These are phyloP conservation scores for Effrenium voratum DNA, from an alignment of 73 alveolate genomes.

Conservation along the genomic window DNA sequence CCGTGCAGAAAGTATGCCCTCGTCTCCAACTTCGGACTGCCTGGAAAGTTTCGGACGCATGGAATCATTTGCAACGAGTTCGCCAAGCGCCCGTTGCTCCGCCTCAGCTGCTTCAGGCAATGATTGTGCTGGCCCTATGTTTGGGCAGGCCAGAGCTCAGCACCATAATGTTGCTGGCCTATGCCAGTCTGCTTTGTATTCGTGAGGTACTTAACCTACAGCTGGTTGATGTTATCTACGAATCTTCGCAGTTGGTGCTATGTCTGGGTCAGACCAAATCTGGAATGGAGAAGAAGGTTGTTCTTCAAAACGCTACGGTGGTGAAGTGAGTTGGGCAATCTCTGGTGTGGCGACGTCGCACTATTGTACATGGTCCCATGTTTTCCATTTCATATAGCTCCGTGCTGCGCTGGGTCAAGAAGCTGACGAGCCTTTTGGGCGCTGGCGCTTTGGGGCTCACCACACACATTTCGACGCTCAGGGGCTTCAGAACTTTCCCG, in stretches of 20 bases:
- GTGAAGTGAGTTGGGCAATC: not conserved
- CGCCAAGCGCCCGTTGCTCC: constrained; percentile 44
- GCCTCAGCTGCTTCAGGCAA: not conserved
- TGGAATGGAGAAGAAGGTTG: not conserved
- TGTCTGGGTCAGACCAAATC: not conserved
- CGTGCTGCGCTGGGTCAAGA: constrained; percentile 32
- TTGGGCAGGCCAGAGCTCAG: not conserved
- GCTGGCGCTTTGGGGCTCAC: not conserved
- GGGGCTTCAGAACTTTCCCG: constrained; percentile 9
- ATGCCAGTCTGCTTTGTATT: not conserved
- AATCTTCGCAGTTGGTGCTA: not conserved
- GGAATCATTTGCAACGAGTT: not conserved
- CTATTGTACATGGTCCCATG: too few relatives aligned
- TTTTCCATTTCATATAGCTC: constrained; percentile 6
- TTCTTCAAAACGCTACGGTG: not conserved
- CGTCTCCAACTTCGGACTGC: not conserved
- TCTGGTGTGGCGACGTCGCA: not conserved
- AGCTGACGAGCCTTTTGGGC: not conserved
- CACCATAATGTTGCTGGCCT: not conserved
- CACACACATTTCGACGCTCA: constrained; percentile 32
- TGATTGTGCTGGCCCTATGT: not conserved
- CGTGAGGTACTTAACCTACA: not conserved
- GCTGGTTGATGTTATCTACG: not conserved
- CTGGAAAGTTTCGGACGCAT: constrained; percentile 19
- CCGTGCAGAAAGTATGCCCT: constrained; percentile 5